Evolutionary conservation across 192 early-diverging fungal species (phyloP).

Genomic region (Allomyces macrogynus): DNA sequence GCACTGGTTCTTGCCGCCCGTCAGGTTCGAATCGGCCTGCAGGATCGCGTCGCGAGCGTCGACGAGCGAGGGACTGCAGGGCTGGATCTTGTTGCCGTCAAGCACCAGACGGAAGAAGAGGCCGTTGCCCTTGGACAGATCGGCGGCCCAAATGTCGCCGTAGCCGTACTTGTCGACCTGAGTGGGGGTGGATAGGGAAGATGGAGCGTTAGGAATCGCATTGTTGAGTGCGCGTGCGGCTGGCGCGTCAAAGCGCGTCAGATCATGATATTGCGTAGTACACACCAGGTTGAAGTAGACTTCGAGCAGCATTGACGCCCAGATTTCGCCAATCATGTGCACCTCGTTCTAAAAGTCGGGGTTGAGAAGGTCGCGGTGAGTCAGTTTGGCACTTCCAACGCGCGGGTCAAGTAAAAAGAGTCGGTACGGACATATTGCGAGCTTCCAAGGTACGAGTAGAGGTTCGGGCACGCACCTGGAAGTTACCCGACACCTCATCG

Average conservation of each 20-base stretch:
- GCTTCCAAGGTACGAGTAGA: no score
- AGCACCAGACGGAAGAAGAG: not conserved
- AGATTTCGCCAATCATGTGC: slow-evolving; percentile 55
- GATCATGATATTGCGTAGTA: no score
- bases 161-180: slow-evolving; percentile 17
- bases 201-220: no score
- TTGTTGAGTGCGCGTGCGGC: no score
- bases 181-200: no score
- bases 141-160: not conserved
- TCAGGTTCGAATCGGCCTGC: not conserved
- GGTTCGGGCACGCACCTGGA: not conserved
- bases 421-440: no score
- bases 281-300: slow-evolving; percentile 45
- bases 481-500: slow-evolving; percentile 5
- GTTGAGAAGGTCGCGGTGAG: no score
- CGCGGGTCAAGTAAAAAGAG: no score
- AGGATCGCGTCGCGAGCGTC: not conserved
- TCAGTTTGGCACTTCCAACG: no score
- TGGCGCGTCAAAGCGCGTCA: no score
- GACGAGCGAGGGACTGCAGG: not conserved
- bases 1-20: not conserved
- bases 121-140: not conserved
- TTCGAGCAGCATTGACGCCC: slow-evolving; percentile 84
- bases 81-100: not conserved
- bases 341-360: slow-evolving; percentile 34